Conservation (phyloP, 1,284 basidiomycete genomes). For the Irpex sp. region DNA sequence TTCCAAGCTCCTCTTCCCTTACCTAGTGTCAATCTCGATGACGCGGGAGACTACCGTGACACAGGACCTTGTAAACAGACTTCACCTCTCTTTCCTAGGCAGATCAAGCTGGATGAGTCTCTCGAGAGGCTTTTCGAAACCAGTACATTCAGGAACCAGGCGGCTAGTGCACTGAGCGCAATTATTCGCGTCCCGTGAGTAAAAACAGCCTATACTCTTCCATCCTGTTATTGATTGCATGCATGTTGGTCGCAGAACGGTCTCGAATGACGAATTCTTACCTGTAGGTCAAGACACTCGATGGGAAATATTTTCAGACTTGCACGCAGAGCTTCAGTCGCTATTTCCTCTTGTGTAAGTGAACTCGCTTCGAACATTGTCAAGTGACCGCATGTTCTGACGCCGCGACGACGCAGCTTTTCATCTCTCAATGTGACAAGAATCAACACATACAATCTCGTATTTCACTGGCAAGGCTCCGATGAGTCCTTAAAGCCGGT, state of each 20-base stretch:
- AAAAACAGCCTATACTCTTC: neutral
- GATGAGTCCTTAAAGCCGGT: slow-evolving; percentile 54
- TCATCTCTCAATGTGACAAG: slow-evolving; percentile 45
- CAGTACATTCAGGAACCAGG: neutral
- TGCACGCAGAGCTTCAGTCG: slow-evolving; percentile 36
- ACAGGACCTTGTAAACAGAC: slow-evolving; percentile 1
- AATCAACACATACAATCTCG: slow-evolving; percentile 62
- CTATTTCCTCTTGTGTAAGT: slow-evolving; percentile 38
- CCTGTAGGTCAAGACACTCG: slow-evolving; percentile 36
- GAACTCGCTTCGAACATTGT: neutral
- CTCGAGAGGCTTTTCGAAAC: neutral
- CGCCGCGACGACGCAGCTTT: slow-evolving; percentile 36
- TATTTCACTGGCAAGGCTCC: slow-evolving; percentile 61
- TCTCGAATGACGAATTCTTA: slow-evolving; percentile 25
- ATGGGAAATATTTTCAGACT: slow-evolving; percentile 35
- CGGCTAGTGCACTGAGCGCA: neutral
- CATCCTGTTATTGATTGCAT: neutral
- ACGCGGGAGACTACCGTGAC: neutral
- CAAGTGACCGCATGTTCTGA: neutral
- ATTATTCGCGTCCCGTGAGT: slow-evolving; percentile 7
- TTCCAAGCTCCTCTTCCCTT: too few species aligned
- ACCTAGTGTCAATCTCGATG: too few species aligned
- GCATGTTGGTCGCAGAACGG: slow-evolving; percentile 18
- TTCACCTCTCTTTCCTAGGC: slow-evolving; percentile 4
- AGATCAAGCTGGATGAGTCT: neutral